Percentiles rank a stretch among this genome's conserved stretches.
Conservation (phyloP, 2,329 filamentous ascomycete species). For the Penicillium sp. region DNA sequence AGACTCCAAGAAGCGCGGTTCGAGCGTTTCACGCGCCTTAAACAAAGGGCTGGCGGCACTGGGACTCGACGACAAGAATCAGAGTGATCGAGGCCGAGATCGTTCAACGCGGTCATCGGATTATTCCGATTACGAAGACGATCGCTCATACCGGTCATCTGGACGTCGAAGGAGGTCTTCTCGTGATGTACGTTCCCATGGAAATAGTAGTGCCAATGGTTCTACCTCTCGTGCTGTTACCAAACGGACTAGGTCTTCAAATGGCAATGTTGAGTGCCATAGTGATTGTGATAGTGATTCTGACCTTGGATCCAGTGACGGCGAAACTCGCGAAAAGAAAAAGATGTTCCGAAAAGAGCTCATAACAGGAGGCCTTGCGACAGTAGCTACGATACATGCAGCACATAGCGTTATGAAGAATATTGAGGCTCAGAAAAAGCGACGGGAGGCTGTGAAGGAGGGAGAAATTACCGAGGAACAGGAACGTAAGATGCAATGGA, state of each 20-base stretch:
- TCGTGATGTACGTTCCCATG: constrained; percentile 42
- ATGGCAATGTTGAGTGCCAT: constrained; percentile 10
- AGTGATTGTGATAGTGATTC: constrained; percentile 38
- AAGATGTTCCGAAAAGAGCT: constrained; percentile 65
- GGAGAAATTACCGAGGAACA: constrained; percentile 62
- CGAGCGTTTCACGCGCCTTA: constrained; percentile 44
- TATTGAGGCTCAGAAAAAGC: constrained; percentile 60
- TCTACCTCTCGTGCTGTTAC: constrained; percentile 20
- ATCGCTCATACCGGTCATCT: constrained; percentile 30
- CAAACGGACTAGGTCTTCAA: constrained; percentile 1
- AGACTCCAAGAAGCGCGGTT: constrained; percentile 37
- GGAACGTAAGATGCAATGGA: constrained; percentile 59
- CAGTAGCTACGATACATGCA: constrained; percentile 66
- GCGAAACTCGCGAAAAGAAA: constrained; percentile 60
- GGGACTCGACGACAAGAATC: constrained; percentile 36
- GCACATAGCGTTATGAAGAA: constrained; percentile 62
- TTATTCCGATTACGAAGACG: constrained; percentile 42
- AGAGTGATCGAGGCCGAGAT: constrained; percentile 26
- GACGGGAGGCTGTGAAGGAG: constrained; percentile 57
- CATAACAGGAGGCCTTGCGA: constrained; percentile 62
- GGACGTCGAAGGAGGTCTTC: constrained; percentile 32
- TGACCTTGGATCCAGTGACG: constrained; percentile 55
- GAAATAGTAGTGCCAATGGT: constrained; percentile 19
- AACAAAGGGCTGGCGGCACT: constrained; percentile 42
- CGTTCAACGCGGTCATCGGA: constrained; percentile 30